phyloP scores from a whole-genome alignment of 2,329 filamentous ascomycete species.

The Harringtonia lauricola region DNA sequence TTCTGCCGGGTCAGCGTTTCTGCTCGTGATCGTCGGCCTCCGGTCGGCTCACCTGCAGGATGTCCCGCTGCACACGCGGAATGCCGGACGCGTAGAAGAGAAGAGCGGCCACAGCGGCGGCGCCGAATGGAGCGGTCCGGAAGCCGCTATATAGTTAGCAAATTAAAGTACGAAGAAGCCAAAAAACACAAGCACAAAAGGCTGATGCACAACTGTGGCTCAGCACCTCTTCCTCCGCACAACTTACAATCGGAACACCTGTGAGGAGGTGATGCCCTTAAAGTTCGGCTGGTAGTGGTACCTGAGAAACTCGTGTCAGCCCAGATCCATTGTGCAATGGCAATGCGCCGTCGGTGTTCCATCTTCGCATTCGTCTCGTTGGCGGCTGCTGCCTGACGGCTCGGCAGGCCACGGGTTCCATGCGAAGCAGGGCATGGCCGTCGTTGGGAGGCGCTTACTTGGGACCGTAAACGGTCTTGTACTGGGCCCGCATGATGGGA shows the following conservation, averaged over 20 bases:
- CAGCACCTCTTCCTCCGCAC: too few relatives aligned
- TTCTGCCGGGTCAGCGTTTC: conserved; percentile 29
- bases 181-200: too few relatives aligned
- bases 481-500: conserved; percentile 33
- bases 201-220: too few relatives aligned
- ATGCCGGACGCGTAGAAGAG: conserved; percentile 53
- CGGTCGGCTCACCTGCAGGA: conserved; percentile 38
- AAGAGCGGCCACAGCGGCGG: conserved; percentile 43
- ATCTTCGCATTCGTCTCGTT: too few relatives aligned
- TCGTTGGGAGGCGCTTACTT: conserved; percentile 38
- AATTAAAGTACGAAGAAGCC: too few relatives aligned
- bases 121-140: conserved; percentile 43
- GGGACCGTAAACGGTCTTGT: conserved; percentile 54
- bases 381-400: too few relatives aligned
- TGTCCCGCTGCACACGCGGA: conserved; percentile 46
- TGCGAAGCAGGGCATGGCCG: too few relatives aligned
- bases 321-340: too few relatives aligned
- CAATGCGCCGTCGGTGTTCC: too few relatives aligned
- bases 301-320: conserved; percentile 23
- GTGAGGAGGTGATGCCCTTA: conserved; percentile 33
- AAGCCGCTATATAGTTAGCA: conserved; percentile 29
- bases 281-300: conserved; percentile 49
- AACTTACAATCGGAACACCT: conserved; percentile 20
- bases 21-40: not conserved
- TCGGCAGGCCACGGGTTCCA: too few relatives aligned